These are phyloP conservation scores for Phytomonas francai DNA, from an alignment of 208 protist species.

Conservation along the genomic window DNA sequence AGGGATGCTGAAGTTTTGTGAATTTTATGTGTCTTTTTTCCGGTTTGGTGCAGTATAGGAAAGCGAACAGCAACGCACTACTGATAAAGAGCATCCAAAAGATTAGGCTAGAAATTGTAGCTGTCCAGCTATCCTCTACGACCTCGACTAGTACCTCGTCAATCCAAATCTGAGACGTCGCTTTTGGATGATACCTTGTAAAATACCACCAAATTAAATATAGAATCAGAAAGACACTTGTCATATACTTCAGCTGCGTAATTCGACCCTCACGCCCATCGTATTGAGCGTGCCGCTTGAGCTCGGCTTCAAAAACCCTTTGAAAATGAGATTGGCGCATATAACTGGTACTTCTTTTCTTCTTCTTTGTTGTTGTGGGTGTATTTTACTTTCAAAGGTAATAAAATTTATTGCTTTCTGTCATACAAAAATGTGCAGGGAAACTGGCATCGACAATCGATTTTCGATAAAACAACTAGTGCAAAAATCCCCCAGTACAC, in stretches of 20 bases:
- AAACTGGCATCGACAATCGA: background rate
- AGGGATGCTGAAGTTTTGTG: background rate
- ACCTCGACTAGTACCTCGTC: constrained; percentile 74
- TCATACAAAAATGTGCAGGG: background rate
- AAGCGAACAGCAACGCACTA: background rate
- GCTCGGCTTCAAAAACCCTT: constrained; percentile 20
- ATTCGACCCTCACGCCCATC: constrained; percentile 9
- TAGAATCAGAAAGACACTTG: constrained; percentile 6
- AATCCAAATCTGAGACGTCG: constrained; percentile 43
- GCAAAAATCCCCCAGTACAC: background rate
- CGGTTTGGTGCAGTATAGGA: background rate
- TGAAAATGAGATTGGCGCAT: constrained; percentile 24
- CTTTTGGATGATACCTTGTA: constrained; percentile 26
- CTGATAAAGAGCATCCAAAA: background rate
- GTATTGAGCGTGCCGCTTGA: constrained; percentile 11
- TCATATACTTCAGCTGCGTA: constrained; percentile 16
- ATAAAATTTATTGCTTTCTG: background rate
- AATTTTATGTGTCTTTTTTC: background rate
- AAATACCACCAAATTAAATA: constrained; percentile 12
- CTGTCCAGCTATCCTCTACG: constrained; percentile 27
- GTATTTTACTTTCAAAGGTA: background rate
- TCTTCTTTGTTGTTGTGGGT: background rate
- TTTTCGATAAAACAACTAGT: background rate
- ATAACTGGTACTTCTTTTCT: background rate
- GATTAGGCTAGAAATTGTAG: constrained; percentile 1